Evolutionary conservation across 345 rosid species (phyloP).

Genomic region (Arabis hirsuta): DNA sequence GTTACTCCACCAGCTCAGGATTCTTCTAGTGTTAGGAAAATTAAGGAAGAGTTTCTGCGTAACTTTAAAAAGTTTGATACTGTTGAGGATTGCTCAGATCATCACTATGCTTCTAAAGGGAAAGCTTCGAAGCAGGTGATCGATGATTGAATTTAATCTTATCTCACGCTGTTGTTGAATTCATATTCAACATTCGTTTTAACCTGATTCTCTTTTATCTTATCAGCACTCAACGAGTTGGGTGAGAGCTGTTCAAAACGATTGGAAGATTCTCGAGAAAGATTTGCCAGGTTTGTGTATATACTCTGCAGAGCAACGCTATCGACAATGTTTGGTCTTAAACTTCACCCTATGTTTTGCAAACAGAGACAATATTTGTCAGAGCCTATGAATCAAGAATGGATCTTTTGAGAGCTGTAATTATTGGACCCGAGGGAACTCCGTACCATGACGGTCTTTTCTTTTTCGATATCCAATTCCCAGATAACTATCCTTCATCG

Average conservation of each 20-base stretch:
- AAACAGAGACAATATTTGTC: constrained; percentile 76
- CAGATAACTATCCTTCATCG: constrained; percentile 63
- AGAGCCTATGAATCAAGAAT: constrained; percentile 89
- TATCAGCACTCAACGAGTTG: constrained; percentile 65
- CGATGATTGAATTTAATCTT: not conserved
- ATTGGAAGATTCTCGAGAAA: constrained; percentile 87
- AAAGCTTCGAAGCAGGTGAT: constrained; percentile 58
- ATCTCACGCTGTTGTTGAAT: not conserved
- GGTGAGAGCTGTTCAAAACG: constrained; percentile 84
- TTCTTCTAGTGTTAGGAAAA: constrained; percentile 26
- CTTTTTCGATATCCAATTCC: constrained; percentile 87
- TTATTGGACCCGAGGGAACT: constrained; percentile 92
- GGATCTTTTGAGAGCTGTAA: constrained; percentile 94
- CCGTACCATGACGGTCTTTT: constrained; percentile 98
- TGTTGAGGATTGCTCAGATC: constrained; percentile 73
- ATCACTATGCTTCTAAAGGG: constrained; percentile 54
- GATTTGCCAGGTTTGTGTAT: constrained; percentile 77
- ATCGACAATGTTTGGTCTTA: constrained; percentile 4
- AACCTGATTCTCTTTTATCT: constrained; percentile 23
- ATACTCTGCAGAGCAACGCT: constrained; percentile 10
- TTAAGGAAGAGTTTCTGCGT: constrained; percentile 51
- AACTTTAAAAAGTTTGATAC: constrained; percentile 73
- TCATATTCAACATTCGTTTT: not conserved
- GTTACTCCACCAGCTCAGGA: constrained; percentile 27
- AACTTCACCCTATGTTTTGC: constrained; percentile 7